Evolutionary conservation across 805 yeast genomes (phyloP), one percentile per base, ranked within the genome.

Genomic region (Candida insectalens): DNA sequence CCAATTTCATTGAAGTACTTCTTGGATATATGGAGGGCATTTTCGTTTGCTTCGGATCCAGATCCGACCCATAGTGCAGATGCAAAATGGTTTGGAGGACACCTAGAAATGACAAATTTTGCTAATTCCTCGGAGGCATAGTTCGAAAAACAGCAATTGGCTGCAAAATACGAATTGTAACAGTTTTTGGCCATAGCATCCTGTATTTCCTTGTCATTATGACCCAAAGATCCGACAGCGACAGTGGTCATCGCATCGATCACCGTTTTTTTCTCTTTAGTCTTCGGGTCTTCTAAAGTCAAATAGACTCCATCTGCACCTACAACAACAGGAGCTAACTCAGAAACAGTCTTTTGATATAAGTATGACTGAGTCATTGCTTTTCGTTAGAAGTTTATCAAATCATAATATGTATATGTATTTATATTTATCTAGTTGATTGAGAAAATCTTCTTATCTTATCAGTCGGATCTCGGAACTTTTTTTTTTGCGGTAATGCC

Each of bases 1-100:
- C 67, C 66, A 17, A 51, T 59, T 46, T 67, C 73, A 33, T 59
- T 44, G 40, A 55, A 62, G 43, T 67, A 67, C 46, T 67, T 72
- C 43, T 59, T 56, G 17, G 81, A 81, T 49, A 81, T 78, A 52
- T 81, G 81, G 47, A 80, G 54, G 4, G 87, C 87, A 22, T 83
- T 84, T 50, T 80, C 89, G 47, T 80, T 80, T 30, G 89, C 84
- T 53, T 80, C 89, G 14, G 87, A 68, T 34, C 94, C 94, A 2
- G 83, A 72, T 45, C 79, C 79, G 41, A 74, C 69, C 40, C 83
- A 58, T 29, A 62, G 38, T 10, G 65, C 69, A 18, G 65, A 54
- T 3, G 53, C 42, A 39, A 63, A 64, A 6, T 56, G 63, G 27
- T 52, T 57, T 25, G 54, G 43, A 34, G 69, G 65, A n/a, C 67